Base-by-base conservation (phyloP, 805 yeast species). In the Naumovozyma dairenensis region DNA sequence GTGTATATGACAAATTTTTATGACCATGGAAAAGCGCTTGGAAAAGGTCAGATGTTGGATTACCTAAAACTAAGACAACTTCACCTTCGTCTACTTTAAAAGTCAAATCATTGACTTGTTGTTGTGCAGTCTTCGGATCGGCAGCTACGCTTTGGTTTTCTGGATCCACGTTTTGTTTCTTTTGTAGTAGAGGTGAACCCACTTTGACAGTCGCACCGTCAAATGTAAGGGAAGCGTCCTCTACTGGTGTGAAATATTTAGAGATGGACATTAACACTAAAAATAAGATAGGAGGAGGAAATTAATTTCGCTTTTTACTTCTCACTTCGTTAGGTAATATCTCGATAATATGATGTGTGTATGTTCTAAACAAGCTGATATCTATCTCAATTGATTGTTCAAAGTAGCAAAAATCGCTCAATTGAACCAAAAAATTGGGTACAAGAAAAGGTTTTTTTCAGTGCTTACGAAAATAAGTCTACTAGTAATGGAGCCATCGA, bases 11-110 rank as follows among this genome's bases (percentile, higher is more conserved):
- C 24, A 49, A 32, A 25, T 40, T 38, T 15, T 44, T 38, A 21
- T 43, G 36, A 22, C 42, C 46, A 25, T 43, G 48, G 13, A 48
- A 48, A 12, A 49, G 36, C 12, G 52, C 36, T 28, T 48, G 42
- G 18, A 52, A 45, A 25, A 52, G 32, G 5, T 42, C 39, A 12
- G 57, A 52, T 13, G 53, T 39, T 21, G 52, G 49, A 8, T 42
- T 40, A 32, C 55, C 55, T 28, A 52, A 34, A 9, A 50, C 53
- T 21, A 52, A 35, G 6, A 50, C 46, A 37, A 49, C 43, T 42
- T 52, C 57, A 32, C 55, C 55, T 28, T 40, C 40, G 7, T 44
- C 41, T 4, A 48, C 55, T 29, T 39, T 39, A 22, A 49, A 46
- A 8, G 51, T 45, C 16, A 50, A 14, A 28, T 50, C 51, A 31